Conservation (phyloP, 2,329 filamentous ascomycete species). For the Penicillium vulpinum region DNA sequence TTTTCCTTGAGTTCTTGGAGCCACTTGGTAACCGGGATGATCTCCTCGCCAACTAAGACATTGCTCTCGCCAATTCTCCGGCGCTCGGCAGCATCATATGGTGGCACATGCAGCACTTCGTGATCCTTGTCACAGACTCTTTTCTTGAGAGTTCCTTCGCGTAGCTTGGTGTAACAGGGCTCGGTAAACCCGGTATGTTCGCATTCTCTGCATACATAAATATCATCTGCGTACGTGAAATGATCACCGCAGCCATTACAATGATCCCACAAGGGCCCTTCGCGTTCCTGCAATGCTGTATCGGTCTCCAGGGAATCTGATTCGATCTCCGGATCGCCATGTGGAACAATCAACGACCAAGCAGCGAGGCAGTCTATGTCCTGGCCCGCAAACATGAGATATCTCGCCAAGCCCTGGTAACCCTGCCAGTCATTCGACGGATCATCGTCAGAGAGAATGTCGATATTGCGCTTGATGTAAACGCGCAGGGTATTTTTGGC, state of each 20-base stretch:
- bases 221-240: slow-evolving; percentile 21
- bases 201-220: slow-evolving; percentile 28
- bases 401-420: slow-evolving; percentile 18
- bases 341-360: slow-evolving; percentile 28
- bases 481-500: slow-evolving; percentile 16
- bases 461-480: slow-evolving; percentile 24
- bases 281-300: background rate
- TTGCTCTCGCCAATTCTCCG: slow-evolving; percentile 19
- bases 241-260: slow-evolving; percentile 12
- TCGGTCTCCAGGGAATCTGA: background rate
- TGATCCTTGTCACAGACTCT: slow-evolving; percentile 24
- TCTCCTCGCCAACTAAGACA: slow-evolving; percentile 21
- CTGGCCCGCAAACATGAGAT: slow-evolving; percentile 24
- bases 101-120: slow-evolving; percentile 27
- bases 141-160: slow-evolving; percentile 2
- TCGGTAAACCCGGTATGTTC: slow-evolving; percentile 20
- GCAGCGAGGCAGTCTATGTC: slow-evolving; percentile 29
- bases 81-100: slow-evolving; percentile 15
- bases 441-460: slow-evolving; percentile 31
- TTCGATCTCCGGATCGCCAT: background rate
- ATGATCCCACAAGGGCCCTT: background rate
- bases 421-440: slow-evolving; percentile 29
- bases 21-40: slow-evolving; percentile 20
- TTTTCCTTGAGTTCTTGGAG: slow-evolving; percentile 14
- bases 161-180: slow-evolving; percentile 17